Conservation (phyloP, 371 early-diverging fungal species). For the Mucor mucedo region DNA sequence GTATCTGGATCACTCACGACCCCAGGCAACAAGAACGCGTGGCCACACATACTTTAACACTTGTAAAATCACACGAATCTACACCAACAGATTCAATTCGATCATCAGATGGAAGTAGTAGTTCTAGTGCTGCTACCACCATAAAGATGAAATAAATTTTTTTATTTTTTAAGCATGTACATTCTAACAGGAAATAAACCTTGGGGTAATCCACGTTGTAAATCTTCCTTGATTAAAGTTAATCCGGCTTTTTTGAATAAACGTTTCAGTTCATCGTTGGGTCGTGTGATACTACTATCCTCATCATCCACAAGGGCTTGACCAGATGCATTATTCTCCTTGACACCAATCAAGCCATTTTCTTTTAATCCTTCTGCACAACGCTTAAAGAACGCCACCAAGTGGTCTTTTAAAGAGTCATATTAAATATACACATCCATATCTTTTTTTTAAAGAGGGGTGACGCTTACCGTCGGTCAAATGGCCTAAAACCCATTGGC, state of each 20-base stretch:
- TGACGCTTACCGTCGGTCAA: constrained; percentile 69
- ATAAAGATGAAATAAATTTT: constrained; percentile 17
- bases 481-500: constrained; percentile 94
- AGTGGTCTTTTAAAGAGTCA: constrained; percentile 63
- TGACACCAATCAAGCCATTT: constrained; percentile 84
- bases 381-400: constrained; percentile 81
- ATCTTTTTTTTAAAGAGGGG: background rate
- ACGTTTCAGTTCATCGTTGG: constrained; percentile 68
- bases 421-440: background rate
- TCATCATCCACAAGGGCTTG: constrained; percentile 78
- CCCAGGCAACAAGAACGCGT: constrained; percentile 77
- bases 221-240: constrained; percentile 68
- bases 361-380: constrained; percentile 78
- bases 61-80: background rate
- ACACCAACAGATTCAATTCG: background rate
- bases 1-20: constrained; percentile 86
- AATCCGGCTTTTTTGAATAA: constrained; percentile 79
- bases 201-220: constrained; percentile 83
- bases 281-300: constrained; percentile 90
- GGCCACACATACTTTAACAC: constrained; percentile 36
- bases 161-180: constrained; percentile 54
- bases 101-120: background rate
- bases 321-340: constrained; percentile 82
- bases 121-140: constrained; percentile 13
- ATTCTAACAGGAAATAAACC: constrained; percentile 86